A percentile compares a stretch with the other conserved stretches of the same genome.
Conservation (phyloP, 352 stramenopile genomes). For the Elongisporangium undulatum region DNA sequence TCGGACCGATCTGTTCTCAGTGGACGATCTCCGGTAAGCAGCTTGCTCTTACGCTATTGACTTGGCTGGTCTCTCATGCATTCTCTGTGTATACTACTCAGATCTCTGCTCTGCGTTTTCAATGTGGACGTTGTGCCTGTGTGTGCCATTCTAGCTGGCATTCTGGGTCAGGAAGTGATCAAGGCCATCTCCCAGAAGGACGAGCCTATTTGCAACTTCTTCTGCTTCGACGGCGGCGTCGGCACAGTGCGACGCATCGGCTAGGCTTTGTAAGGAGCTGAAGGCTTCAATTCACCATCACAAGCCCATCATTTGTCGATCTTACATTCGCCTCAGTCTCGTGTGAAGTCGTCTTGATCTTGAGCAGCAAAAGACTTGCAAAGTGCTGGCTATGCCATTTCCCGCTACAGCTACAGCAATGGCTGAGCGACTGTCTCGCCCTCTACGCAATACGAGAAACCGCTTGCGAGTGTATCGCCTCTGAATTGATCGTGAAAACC, state of each 20-base stretch:
- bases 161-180: slow-evolving; percentile 97
- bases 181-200: slow-evolving; percentile 97
- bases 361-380: too few relatives aligned
- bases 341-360: too few relatives aligned
- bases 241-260: slow-evolving; percentile 60
- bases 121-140: slow-evolving; percentile 85
- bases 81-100: slow-evolving; percentile 8
- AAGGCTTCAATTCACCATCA: too few relatives aligned
- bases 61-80: not conserved
- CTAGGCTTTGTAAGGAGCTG: slow-evolving; percentile 11
- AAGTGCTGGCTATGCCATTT: too few relatives aligned
- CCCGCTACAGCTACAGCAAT: too few relatives aligned
- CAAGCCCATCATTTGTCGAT: too few relatives aligned
- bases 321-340: too few relatives aligned
- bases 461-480: too few relatives aligned
- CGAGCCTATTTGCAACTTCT: slow-evolving; percentile 94
- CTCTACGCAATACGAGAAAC: too few relatives aligned
- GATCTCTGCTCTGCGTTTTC: slow-evolving; percentile 33
- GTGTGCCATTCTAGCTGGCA: slow-evolving; percentile 94
- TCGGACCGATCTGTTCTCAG: slow-evolving; percentile 52
- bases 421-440: too few relatives aligned
- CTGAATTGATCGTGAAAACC: too few relatives aligned
- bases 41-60: not conserved
- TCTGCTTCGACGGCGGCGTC: slow-evolving; percentile 88
- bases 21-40: slow-evolving; percentile 41